Evolutionary conservation across 2,329 filamentous ascomycete genomes (phyloP), one percentile per base, ranked within the genome.

Genomic region (Colletotrichum acutatum): DNA sequence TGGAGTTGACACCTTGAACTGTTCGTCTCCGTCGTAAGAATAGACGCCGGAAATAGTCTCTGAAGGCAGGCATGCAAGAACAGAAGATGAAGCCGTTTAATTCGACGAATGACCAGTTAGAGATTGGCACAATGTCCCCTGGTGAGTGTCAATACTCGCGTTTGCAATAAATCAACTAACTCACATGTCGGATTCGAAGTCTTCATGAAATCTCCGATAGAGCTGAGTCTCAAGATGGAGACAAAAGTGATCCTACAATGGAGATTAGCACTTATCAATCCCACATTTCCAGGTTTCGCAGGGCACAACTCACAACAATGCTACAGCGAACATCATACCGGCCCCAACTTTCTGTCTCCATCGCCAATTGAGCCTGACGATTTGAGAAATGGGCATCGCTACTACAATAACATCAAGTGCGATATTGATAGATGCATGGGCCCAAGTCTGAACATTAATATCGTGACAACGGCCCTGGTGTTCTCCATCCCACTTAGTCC

Each of bases 401-500:
- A 89, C 79, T 69, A 89, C 84, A 77, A 83, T 83, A 2, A 87
- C 0, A 72, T 90, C 87, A 37, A 87, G 78, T 0, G 77, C 77
- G 60, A 90, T 88, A 61, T 84, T 86, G 46, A 86, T 82, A 4
- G 76, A 82, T 0, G 87, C 87, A 54, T 86, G 84, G 7, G 83
- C 78, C 85, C 86, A 89, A 0, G 79, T 82, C 14, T 87, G 78
- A 1, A 80, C 77, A 69, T 86, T 87, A 62, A 84, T 78, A 66
- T 86, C 82, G n/a, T 86, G 78, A 75, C 88, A 90, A 5, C 72
- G 76, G 0, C 87, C 88, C 2, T 78, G 37, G 49, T 84, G 81
- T 72, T 84, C 76, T 1, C 84, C 85, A 52, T 87, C 84, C 88
- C 88, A 90, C 8, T 78, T 78, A 0, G 78, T 82, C 89, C 89